Base-by-base conservation (phyloP, 805 yeast species). In the Wickerhamiella musiphila region DNA sequence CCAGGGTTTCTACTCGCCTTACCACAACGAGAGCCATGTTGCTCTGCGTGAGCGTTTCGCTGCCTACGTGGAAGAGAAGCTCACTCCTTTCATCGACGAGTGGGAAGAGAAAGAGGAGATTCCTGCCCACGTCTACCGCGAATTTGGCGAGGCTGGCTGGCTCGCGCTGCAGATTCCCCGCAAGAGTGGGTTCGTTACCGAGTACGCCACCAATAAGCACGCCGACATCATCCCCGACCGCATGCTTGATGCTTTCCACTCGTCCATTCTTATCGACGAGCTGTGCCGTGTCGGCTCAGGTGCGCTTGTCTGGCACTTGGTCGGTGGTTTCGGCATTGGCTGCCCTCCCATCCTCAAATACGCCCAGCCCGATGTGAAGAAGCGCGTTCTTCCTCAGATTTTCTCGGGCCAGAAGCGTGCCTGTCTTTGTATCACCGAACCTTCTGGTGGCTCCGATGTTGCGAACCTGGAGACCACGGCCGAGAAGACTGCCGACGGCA, bases 371-470 rank as follows among this genome's bases (percentile, higher is more conserved):
- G 51, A 41, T 21, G 40, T 54, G 28, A 47, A 47, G 38, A 35
- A 51, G 41, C 50, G 63, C 22, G 46, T 59, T 6, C 31, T 55
- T 8, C 64, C 64, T 7, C 52, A 41, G 15, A 42, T 58, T 14
- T 34, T 59, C 23, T 30, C 38, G 21, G 64, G 64, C 16, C 48
- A 54, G 31, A 58, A 57, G 49, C 54, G 65, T 29, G 47, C 54
- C 36, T 60, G 65, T 35, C 44, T 58, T 26, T 49, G 57, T 33
- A 58, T 58, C 47, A 58, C 65, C 17, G 64, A 58, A 47, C 65
- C 64, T 12, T 53, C 53, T 28, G 64, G 61, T 17, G 64, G 64
- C 14, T 54, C 61, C 24, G 64, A 58, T 38, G 65, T 58, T 6
- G 64, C 65, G 22, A 53, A 56, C 38, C 40, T 58, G 32, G 53